A percentile compares a stretch with the other conserved stretches of the same genome.
Conservation (phyloP, 179 eudicot genomes). For the Silene vulgaris region DNA sequence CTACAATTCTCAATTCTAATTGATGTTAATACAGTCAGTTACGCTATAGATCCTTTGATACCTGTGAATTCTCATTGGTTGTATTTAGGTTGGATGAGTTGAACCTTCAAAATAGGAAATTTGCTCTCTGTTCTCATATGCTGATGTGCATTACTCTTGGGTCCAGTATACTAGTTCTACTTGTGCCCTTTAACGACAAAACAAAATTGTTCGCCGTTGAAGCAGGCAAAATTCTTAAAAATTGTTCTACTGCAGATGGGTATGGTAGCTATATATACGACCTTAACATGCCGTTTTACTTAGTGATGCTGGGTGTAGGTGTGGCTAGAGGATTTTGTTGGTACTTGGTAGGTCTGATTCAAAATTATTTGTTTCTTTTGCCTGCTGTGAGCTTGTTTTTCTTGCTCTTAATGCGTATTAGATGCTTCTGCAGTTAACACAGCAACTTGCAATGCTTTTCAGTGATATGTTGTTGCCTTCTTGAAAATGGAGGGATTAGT, state of each 20-base stretch:
- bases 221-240: background rate
- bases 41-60: constrained; percentile 2
- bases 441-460: background rate
- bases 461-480: background rate
- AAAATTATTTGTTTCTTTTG: background rate
- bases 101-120: background rate
- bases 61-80: background rate
- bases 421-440: background rate
- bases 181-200: background rate
- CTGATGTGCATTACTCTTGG: background rate
- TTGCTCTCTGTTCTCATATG: background rate
- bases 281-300: background rate
- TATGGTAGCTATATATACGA: background rate
- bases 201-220: background rate
- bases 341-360: background rate
- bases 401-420: background rate
- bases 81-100: background rate
- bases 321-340: background rate
- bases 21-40: constrained; percentile 11
- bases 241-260: background rate
- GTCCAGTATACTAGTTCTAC: background rate
- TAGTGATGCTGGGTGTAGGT: background rate
- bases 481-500: background rate
- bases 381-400: constrained; percentile 2
- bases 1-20: background rate